Base-by-base conservation (phyloP, 495 filamentous ascomycete genomes). In the Pseudoneurospora amorphoporcata region DNA sequence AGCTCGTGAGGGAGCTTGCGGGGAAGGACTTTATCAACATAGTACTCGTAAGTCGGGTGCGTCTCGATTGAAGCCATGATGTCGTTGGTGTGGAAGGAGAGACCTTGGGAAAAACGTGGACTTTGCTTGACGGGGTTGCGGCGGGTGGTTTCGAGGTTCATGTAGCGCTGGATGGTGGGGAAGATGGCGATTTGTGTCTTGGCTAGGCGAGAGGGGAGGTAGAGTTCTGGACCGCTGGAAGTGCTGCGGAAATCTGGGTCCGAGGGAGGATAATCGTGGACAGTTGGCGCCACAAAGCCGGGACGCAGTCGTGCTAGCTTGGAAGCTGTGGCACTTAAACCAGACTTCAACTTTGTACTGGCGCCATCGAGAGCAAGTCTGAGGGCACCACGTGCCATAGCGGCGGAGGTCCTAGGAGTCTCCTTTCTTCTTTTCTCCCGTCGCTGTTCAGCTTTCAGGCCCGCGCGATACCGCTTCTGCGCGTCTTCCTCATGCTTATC, bases 181-280 rank as follows among this genome's bases (percentile, higher is more conserved):
- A 81, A 82, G 23, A 82, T 75, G 68, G 77, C 73, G 53, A 82
- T 78, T 73, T 83, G 82, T 42, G 84, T 79, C 74, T 81, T 84
- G 68, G 77, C 82, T 5, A 82, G 73, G 40, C 82, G 82, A 1
- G 75, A 74, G 0, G 79, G 77, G n/a, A 72, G 71, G 69, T 73
- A 72, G 19, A 77, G 70, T 68, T 73, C 70, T 5, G 7, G 70
- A 37, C 77, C 76, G 0, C 19, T 8, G 0, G 8, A 6, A 9
- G 4, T 9, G 3, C 10, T 6, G 39, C 8, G 39, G 39, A 8
- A 8, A 8, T 40, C 2, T 8, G 8, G 5, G 39, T 40, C 39
- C 1, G 8, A 29, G 45, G 45, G 29, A 17, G 53, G 23, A 35
- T 29, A 29, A 37, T 65, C 53, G 7, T 16, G 2, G 29, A 65